Base-by-base conservation (phyloP, 768 basidiomycete species). In the Leccinum disarticulatum region DNA sequence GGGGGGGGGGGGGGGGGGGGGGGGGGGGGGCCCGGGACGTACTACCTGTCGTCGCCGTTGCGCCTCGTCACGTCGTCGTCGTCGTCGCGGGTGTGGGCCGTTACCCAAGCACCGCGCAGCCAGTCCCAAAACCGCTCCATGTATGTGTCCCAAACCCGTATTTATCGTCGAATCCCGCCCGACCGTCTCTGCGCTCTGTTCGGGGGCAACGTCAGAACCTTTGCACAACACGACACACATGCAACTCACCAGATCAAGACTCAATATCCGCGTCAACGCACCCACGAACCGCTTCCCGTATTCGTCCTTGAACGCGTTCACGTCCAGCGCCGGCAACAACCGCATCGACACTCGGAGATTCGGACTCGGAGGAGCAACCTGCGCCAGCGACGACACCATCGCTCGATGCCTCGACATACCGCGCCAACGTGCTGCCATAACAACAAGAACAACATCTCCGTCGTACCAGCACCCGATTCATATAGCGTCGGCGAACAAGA, bases 381-480 rank as follows among this genome's bases (percentile, higher is more conserved):
- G 41, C 9, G 17, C 7, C 17, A 35, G 58, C 14, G 62, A 55
- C 15, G 63, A 54, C 10, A 38, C 53, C 9, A 70, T 77, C 52
- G 22, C 14, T 15, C 11, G 47, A 22, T 64, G 75, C 64, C 70
- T 73, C 67, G 41, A 79, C 71, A 71, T 89, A 95, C 68, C 86
- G 85, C 14, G 83, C 79, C 30, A 92, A n/a, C 68, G 66, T 95
- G 94, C 15, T 91, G 81, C 88, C 90, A 93, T 10, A 93, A 76
- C 19, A 95, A 79, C 17, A 95, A 78, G 8, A 95, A 77, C 6
- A 90, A 70, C 84, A 93, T 88, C 73, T 95, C 94, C 53, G 85
- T 74, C 15, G 87, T 83, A 57, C 82, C 90, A 90, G 30, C 2
- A n/a, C 15, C 50, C 50, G 11, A 17, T 22, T 28, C 15, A 43